Evolutionary conservation across 2,329 filamentous ascomycete genomes (phyloP).

Genomic region (Ascomycota sp.): DNA sequence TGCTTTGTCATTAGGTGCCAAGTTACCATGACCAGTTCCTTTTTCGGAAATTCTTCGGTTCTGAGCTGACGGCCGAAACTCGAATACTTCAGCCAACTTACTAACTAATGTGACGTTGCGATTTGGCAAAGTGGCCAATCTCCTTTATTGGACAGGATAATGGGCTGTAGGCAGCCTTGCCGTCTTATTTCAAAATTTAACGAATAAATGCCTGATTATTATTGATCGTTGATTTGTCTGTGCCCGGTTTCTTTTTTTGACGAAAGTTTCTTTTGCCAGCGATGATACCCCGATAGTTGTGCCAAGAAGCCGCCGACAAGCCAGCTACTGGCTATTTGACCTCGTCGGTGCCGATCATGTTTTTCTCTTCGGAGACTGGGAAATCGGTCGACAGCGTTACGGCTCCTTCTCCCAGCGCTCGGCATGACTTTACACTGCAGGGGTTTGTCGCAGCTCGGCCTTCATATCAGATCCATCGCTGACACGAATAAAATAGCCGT

Average conservation of each 20-base stretch:
- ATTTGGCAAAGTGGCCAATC: background rate
- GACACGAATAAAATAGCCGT: constrained; percentile 14
- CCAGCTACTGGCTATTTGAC: constrained; percentile 12
- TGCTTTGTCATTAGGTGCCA: too few relatives aligned
- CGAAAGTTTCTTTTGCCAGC: constrained; percentile 8
- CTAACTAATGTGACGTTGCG: background rate
- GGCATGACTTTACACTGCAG: constrained; percentile 38
- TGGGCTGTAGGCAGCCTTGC: background rate
- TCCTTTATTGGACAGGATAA: background rate
- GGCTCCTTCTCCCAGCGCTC: constrained; percentile 26
- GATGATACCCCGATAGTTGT: constrained; percentile 29
- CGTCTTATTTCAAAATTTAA: background rate
- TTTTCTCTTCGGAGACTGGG: constrained; percentile 33
- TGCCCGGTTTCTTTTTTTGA: background rate
- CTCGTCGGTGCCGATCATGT: constrained; percentile 26
- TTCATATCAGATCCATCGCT: constrained; percentile 2
- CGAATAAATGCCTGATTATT: too few relatives aligned
- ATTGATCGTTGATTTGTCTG: background rate
- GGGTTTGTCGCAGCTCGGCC: constrained; percentile 19
- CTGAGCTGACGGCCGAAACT: background rate
- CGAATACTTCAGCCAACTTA: background rate
- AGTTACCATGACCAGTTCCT: too few relatives aligned
- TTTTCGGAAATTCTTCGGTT: constrained; percentile 4
- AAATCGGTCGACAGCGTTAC: constrained; percentile 47
- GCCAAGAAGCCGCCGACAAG: constrained; percentile 11